Conservation (phyloP, 306 rosid species). For the Oxytropis ochrocephala region DNA sequence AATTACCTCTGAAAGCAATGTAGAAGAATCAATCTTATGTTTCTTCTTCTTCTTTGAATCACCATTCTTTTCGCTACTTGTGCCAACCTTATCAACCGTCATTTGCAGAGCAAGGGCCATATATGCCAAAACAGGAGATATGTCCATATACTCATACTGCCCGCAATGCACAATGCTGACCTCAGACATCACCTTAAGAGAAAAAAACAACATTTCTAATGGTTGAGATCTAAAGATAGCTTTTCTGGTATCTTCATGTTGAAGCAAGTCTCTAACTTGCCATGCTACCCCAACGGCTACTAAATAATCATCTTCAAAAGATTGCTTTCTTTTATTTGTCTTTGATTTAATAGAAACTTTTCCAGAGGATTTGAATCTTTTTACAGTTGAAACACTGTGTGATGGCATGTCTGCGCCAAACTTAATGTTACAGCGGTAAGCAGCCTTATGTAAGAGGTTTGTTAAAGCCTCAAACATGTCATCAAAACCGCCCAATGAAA, state of each 20-base stretch:
- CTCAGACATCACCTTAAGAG: constrained; percentile 68
- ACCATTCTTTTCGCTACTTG: constrained; percentile 15
- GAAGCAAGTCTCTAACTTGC: constrained; percentile 78
- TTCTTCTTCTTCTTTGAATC: constrained; percentile 35
- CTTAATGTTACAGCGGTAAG: constrained; percentile 73
- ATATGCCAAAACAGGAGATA: constrained; percentile 68
- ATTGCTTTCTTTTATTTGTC: constrained; percentile 39
- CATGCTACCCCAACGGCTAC: constrained; percentile 73
- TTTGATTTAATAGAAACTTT: constrained; percentile 44
- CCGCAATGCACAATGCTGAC: constrained; percentile 62
- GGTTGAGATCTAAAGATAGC: constrained; percentile 47
- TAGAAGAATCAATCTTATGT: constrained; percentile 32
- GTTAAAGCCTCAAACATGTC: constrained; percentile 65
- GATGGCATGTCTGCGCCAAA: constrained; percentile 58
- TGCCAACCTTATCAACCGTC: constrained; percentile 43
- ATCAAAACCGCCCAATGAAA: constrained; percentile 60
- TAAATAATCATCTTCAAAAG: constrained; percentile 77
- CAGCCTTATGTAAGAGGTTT: constrained; percentile 59
- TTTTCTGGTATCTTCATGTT: constrained; percentile 45
- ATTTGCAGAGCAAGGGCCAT: constrained; percentile 61
- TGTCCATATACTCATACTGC: constrained; percentile 48
- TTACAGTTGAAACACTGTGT: constrained; percentile 33
- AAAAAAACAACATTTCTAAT: constrained; percentile 43
- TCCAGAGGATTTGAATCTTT: constrained; percentile 38
- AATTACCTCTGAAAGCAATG: constrained; percentile 54